Evolutionary conservation across 169 alveolate genomes (phyloP), one percentile per base, ranked within the genome.

Genomic region (Plasmodium malariae): DNA sequence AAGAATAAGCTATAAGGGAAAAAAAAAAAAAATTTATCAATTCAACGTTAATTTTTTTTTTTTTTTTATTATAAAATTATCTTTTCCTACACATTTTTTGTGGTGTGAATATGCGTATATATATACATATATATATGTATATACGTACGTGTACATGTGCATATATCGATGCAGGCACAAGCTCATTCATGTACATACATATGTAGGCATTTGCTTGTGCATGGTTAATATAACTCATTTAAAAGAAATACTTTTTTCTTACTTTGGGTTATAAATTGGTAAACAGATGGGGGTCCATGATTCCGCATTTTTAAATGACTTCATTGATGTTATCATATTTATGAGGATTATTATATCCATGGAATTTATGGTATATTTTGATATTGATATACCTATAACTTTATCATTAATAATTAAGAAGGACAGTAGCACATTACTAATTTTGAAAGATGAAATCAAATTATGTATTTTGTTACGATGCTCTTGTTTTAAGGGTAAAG

Each of bases 281-380:
- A 97, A 92, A 68, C 98, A 97, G 45, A 97, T 87, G 14, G 98
- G 98, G 0, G 97, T 96, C 97, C 97, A 97, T 45, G 96, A 93
- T 89, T 97, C 98, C 57, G 94, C 95, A 70, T 95, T 96, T 70
- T 96, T 94, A 40, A 97, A 89, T 65, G 97, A 92, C 54, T 95
- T 93, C 69, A 96, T 94, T 19, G 98, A 93, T 72, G 88, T 92
- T 32, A 97, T 96, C 92, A 96, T 95, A 93, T 94, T 96, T 43
- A 95, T 92, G 34, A 95, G 94, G 69, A 96, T 90, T 24, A 95
- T 93, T 48, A 97, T 91, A 88, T 97, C 98, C 94, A 89, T 85
- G 32, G 94, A 54, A 36, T 74, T 70, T 12, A 92, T 91, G 65
- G 91, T 83, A 67, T 91, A 87, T 62, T 88, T 89, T 45, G 95